Base-by-base conservation (phyloP, 164 flowering plant genomes). In the Brasenia schreberi region DNA sequence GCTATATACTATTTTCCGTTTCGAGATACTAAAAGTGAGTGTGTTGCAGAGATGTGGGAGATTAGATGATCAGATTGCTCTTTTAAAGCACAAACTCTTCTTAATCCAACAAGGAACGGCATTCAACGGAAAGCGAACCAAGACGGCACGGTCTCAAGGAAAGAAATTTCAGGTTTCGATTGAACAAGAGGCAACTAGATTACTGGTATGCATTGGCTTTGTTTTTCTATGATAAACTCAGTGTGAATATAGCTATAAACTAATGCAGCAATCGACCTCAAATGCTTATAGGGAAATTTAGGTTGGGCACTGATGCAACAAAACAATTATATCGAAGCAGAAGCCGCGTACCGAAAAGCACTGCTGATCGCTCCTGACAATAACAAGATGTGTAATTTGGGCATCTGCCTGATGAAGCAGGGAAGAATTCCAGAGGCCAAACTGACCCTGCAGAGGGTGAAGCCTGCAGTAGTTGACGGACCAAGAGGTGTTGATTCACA, bases 291-390 rank as follows among this genome's bases (percentile, higher is more conserved):
- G 99, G 99, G 99, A 18, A 95, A 95, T 67, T 80, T 95, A 76
- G 99, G 99, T 59, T 95, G 99, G 99, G 99, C 98, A 43, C 59
- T 88, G 65, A 95, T 95, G 99, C 97, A 92, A 77, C 97, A 87
- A 64, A 77, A 78, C 79, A 92, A 90, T 82, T 90, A 92, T 71
- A 60, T 81, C 7, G 97, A 92, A 73, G 99, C 98, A 45, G 96
- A 92, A 75, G 91, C 85, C 27, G 94, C 93, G 5, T 91, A 89
- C 62, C 42, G 96, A 60, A 75, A 86, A 19, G 99, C 97, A n/a
- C 87, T 89, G 14, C 4, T 82, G 63, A 84, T 92, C 60, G 85
- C 90, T 23, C 83, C 89, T 0, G 99, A 95, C 67, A 92, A 86
- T 71, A 92, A 95, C 86, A 95, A 95, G 74, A 92, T 92, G 98